Base-by-base conservation (phyloP, 108 stramenopile species). In the Schizochytrium sp. region DNA sequence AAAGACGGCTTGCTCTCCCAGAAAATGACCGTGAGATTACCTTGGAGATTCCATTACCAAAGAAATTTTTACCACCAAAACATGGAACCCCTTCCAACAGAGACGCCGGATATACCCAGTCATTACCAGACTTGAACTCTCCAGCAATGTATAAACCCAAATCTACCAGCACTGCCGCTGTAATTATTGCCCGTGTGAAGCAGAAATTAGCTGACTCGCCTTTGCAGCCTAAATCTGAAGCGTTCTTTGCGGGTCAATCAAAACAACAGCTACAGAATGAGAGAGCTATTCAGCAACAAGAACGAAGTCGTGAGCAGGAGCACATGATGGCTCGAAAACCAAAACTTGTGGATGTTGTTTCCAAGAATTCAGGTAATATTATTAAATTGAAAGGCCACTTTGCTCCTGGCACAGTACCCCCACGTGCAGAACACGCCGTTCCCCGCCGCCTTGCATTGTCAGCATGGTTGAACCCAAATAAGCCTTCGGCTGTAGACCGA, bases 401-500 rank as follows among this genome's bases (percentile, higher is more conserved):
- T 83, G 76, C 76, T 15, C 76, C 76, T 5, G 76, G 76, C 15
- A 83, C 76, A 2, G 76, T 83, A 28, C 76, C 76, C n/a, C 53
- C 53, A 10, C 76, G 76, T 10, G 50, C 76, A 12, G 76, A 83
- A 53, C 76, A 83, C 28, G 76, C 76, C 47, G 76, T 83, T 13
- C 47, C 50, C 15, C 47, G 76, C 17, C 5, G 76, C 15, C 76
- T 83, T 28, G 53, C 50, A 8, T 53, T 83, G 17, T 55, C 76
- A 1, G 76, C 47, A 53, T 83, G 76, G 76, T 40, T 83, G 5
- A 83, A 83, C 76, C 76, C 76, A 55, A 83, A 83, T 53, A 83
- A 83, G 40, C 76, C 76, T 13, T 55, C 76, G 5, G 76, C 50
- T 17, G 47, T 83, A 38, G 76, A 83, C 50, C 49, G 53, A 55